These are phyloP conservation scores for Crataegus laevigata DNA, from an alignment of 306 rosid species.

Conservation along the genomic window DNA sequence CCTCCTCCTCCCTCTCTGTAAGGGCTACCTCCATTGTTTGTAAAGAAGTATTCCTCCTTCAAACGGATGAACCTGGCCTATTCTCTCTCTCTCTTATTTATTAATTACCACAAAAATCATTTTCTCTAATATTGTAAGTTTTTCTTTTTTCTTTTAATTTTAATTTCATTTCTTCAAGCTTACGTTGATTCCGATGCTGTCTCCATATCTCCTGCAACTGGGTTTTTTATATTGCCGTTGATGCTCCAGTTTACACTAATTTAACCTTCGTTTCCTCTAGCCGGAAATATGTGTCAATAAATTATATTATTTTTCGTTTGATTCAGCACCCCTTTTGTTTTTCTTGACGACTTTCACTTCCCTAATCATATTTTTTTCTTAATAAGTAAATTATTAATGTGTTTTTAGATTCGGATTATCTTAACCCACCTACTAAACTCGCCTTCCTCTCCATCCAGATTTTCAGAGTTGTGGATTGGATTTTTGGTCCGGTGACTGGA, in stretches of 20 bases:
- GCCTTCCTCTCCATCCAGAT: constrained; percentile 2
- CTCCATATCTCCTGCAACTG: constrained; percentile 58
- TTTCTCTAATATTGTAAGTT: background rate
- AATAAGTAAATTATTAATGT: background rate
- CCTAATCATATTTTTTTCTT: background rate
- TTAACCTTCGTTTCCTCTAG: background rate
- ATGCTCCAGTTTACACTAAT: constrained; percentile 23
- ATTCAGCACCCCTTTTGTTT: constrained; percentile 9
- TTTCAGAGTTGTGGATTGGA: constrained; percentile 6
- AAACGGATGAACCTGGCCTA: constrained; percentile 39
- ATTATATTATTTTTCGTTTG: background rate
- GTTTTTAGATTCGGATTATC: constrained; percentile 24
- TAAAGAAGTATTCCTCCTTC: constrained; percentile 20
- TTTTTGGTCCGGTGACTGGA: constrained; percentile 2
- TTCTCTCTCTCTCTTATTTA: background rate
- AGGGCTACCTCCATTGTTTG: constrained; percentile 24
- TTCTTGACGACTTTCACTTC: background rate
- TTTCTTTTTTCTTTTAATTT: background rate
- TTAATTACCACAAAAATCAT: constrained; percentile 1
- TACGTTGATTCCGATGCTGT: constrained; percentile 31
- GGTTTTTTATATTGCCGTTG: constrained; percentile 59
- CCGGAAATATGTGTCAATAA: background rate
- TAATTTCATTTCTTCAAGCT: background rate
- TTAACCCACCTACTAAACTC: background rate
- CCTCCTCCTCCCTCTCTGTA: constrained; percentile 24